Conservation (phyloP, 1,284 basidiomycete genomes). For the Marasmius oreades region DNA sequence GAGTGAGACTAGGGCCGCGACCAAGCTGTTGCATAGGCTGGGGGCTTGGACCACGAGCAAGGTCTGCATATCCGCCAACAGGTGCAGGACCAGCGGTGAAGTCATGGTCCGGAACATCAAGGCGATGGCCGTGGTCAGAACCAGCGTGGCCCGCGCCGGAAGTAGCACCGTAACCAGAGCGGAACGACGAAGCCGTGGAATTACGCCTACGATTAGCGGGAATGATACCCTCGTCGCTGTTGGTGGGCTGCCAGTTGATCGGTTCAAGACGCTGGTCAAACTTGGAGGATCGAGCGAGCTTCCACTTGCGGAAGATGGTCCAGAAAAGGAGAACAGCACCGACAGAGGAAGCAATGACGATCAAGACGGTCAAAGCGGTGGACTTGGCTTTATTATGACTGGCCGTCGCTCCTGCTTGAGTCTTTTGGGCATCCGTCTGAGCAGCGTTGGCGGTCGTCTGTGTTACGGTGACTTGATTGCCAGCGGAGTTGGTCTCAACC, state of each 20-base stretch:
- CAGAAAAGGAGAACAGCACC: conserved; percentile 71
- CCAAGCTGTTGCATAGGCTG: conserved; percentile 17
- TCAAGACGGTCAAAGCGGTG: conserved; percentile 69
- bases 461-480: conserved; percentile 4
- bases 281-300: conserved; percentile 74
- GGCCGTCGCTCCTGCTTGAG: conserved; percentile 27
- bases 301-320: conserved; percentile 91
- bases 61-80: conserved; percentile 76
- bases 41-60: conserved; percentile 55
- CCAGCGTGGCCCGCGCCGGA: conserved; percentile 21
- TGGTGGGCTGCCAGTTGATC: conserved; percentile 75
- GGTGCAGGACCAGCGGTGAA: conserved; percentile 74
- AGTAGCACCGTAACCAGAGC: conserved; percentile 42
- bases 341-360: conserved; percentile 65
- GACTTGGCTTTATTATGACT: conserved; percentile 46
- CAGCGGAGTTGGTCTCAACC: not conserved
- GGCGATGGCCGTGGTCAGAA: conserved; percentile 24
- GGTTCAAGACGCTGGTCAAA: conserved; percentile 84
- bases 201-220: conserved; percentile 47
- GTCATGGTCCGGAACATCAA: conserved; percentile 66
- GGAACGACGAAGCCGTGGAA: conserved; percentile 68
- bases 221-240: conserved; percentile 40
- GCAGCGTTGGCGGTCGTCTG: conserved; percentile 17
- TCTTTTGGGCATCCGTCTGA: conserved; percentile 21
- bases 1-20: conserved; percentile 32